Evolutionary conservation across 345 rosid genomes (phyloP).

Genomic region (Angophora floribunda): DNA sequence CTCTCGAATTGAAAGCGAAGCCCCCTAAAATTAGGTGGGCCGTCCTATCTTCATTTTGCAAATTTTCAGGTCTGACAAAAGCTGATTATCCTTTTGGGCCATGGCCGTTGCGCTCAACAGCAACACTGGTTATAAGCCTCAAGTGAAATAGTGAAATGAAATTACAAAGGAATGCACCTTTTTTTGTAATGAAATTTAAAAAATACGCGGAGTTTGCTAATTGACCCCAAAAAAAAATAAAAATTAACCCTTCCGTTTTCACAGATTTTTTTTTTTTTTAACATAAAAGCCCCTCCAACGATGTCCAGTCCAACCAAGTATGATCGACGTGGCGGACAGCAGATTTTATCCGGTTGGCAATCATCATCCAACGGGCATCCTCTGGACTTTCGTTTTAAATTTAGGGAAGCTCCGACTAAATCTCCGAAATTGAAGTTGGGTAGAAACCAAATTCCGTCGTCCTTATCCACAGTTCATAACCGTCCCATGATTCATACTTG

Average conservation of each 20-base stretch:
- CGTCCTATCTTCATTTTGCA: background rate
- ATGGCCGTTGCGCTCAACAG: background rate
- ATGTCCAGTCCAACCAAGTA: rapidly evolving
- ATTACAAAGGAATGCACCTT: background rate
- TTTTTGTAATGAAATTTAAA: background rate
- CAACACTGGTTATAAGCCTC: background rate
- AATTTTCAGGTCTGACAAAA: background rate
- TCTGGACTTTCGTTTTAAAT: background rate
- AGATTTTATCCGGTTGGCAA: background rate
- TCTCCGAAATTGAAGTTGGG: background rate
- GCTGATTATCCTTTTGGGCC: background rate
- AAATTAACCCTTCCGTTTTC: too few species aligned
- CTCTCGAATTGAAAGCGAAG: background rate
- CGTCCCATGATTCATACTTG: background rate
- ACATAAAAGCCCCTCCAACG: rapidly evolving
- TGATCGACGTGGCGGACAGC: background rate
- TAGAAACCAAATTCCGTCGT: background rate
- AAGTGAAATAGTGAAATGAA: background rate
- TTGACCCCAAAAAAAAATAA: too few species aligned
- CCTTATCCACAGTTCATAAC: background rate
- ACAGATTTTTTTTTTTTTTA: too few species aligned
- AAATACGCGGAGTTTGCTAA: background rate
- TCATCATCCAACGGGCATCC: background rate
- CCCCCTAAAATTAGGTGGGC: background rate
- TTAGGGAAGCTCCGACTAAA: background rate